These are phyloP conservation scores for Naganishia antarctica DNA, from an alignment of 768 basidiomycete species.

Conservation along the genomic window DNA sequence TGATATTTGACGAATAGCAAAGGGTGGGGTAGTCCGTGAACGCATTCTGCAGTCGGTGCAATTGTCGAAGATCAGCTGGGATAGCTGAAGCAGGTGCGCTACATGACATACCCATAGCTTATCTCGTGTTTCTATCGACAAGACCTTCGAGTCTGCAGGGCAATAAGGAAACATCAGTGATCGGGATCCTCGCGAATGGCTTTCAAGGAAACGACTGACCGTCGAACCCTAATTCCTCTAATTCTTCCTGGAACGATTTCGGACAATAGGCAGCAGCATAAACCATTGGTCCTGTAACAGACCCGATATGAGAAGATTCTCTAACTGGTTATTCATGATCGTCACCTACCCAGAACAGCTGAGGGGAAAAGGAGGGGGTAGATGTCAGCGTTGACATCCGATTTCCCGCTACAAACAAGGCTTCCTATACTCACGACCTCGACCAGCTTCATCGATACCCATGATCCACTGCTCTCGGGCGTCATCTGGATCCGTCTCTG, in stretches of 20 bases:
- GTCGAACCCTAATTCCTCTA: conserved; percentile 82
- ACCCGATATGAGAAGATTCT: no score
- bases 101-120: conserved; percentile 48
- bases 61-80: neutral
- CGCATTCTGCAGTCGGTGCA: conserved; percentile 22
- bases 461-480: conserved; percentile 68
- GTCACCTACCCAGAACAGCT: conserved; percentile 67
- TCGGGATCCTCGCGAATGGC: no score
- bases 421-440: conserved; percentile 58
- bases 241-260: conserved; percentile 62
- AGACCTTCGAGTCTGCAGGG: conserved; percentile 92
- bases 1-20: conserved; percentile 46
- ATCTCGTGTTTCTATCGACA: conserved; percentile 65
- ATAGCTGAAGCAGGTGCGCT: conserved; percentile 65
- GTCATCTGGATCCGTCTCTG: conserved; percentile 21
- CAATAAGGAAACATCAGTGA: no score
- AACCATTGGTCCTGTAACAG: conserved; percentile 79
- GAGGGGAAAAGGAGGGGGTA: neutral
- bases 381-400: neutral
- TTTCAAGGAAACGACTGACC: no score
- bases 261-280: conserved; percentile 95
- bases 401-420: neutral
- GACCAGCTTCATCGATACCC: conserved; percentile 97
- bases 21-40: conserved; percentile 36
- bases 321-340: no score